A percentile compares a stretch with the other conserved stretches of the same genome.
Evolutionary conservation across 805 yeast genomes (phyloP).

Genomic region (Hagleromyces aurorensis): DNA sequence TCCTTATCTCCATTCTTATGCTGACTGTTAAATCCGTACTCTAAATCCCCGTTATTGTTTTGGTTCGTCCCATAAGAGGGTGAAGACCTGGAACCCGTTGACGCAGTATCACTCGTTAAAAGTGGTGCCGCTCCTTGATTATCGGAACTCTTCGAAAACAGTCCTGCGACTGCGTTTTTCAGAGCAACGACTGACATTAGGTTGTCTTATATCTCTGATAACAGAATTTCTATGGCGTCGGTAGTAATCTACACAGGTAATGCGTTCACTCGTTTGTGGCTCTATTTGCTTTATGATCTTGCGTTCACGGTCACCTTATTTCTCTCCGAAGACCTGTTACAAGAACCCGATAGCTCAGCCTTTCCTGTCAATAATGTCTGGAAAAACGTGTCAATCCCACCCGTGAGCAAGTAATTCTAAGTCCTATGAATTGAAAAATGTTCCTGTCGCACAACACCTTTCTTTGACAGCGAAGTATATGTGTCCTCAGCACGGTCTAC

Average conservation of each 20-base stretch:
- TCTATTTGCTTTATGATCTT: background rate
- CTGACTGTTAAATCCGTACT: constrained; percentile 5
- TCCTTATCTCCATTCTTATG: constrained; percentile 1
- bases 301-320: no score
- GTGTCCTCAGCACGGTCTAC: no score
- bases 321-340: no score
- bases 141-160: constrained; percentile 10
- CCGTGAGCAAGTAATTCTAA: no score
- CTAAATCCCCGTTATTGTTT: constrained; percentile 10
- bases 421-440: no score
- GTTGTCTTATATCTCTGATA: background rate
- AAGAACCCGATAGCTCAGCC: no score
- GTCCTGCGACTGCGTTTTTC: constrained; percentile 21
- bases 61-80: constrained; percentile 18
- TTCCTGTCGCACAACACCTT: no score
- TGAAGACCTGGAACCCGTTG: constrained; percentile 8
- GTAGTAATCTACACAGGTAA: constrained; percentile 4
- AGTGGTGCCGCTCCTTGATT: constrained; percentile 12
- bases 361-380: no score
- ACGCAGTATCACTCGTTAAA: constrained; percentile 11
- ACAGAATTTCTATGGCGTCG: constrained; percentile 5
- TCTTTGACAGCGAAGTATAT: no score
- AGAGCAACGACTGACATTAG: constrained; percentile 28
- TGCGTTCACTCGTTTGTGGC: background rate
- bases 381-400: no score